phyloP scores from a whole-genome alignment of 2,329 filamentous ascomycete species.

The Diaporthe ilicicola region DNA sequence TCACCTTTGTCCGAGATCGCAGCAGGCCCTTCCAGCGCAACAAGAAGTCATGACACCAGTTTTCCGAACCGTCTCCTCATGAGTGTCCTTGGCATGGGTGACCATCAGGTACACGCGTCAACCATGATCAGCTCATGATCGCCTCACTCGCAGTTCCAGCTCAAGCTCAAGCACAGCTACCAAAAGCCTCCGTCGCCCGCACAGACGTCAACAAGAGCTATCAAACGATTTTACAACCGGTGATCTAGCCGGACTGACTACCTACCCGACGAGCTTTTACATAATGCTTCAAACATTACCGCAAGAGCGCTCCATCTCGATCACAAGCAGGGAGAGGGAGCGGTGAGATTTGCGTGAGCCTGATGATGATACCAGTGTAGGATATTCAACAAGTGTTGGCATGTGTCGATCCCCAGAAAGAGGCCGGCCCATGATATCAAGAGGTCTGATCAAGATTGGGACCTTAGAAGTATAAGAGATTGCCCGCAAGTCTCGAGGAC shows the following conservation, averaged over 20 bases:
- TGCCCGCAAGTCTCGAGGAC: not conserved
- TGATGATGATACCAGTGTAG: slow-evolving; percentile 20
- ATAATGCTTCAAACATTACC: not conserved
- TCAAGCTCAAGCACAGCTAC: not conserved
- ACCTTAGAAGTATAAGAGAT: slow-evolving; percentile 1
- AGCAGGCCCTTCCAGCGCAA: not conserved
- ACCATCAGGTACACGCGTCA: not conserved
- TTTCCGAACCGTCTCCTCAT: not conserved
- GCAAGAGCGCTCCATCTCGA: not conserved
- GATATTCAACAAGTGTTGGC: not conserved
- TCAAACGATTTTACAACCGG: not conserved
- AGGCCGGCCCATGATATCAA: not conserved
- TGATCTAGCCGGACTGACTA: not conserved
- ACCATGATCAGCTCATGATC: not conserved
- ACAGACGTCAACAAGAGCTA: not conserved
- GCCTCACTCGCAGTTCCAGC: not conserved
- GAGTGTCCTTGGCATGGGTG: not conserved
- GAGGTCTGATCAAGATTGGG: not conserved
- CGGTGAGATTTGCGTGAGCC: not conserved
- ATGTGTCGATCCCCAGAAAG: not conserved
- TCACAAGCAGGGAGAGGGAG: not conserved
- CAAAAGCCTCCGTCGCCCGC: slow-evolving; percentile 1
- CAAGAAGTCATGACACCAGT: not conserved
- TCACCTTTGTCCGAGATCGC: not conserved
- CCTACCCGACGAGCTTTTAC: not conserved